These are phyloP conservation scores for Wickerhamomyces sp. DNA, from an alignment of 1,139 yeast genomes.

Conservation along the genomic window DNA sequence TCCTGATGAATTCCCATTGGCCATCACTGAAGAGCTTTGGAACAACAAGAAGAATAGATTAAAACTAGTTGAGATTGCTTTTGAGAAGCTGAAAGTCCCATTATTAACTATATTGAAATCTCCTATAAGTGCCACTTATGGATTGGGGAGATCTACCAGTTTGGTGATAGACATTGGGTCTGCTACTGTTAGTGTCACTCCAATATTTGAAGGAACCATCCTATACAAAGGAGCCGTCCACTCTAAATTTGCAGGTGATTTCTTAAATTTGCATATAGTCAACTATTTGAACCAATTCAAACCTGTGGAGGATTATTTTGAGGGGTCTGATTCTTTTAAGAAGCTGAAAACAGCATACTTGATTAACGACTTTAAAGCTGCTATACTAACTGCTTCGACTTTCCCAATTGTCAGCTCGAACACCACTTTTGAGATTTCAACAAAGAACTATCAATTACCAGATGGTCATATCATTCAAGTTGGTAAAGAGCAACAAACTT, in stretches of 20 bases:
- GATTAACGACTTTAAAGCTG: constrained; percentile 46
- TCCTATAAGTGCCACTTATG: constrained; percentile 66
- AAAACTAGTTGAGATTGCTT: constrained; percentile 56
- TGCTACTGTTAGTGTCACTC: constrained; percentile 58
- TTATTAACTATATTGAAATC: constrained; percentile 63
- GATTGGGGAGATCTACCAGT: constrained; percentile 64
- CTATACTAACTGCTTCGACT: constrained; percentile 35
- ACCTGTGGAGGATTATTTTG: constrained; percentile 14
- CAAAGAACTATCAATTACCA: constrained; percentile 45
- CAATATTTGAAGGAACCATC: constrained; percentile 66
- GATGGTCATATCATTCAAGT: constrained; percentile 35
- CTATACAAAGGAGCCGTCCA: constrained; percentile 55
- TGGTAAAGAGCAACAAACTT: constrained; percentile 38
- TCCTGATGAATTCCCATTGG: constrained; percentile 55
- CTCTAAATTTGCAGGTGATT: constrained; percentile 68
- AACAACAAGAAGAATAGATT: constrained; percentile 48
- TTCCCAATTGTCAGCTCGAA: constrained; percentile 30
- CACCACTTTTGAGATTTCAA: constrained; percentile 20
- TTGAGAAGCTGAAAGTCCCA: constrained; percentile 62
- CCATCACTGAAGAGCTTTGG: constrained; percentile 64
- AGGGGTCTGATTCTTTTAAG: constrained; percentile 42
- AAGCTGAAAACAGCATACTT: constrained; percentile 39
- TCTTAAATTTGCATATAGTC: constrained; percentile 48
- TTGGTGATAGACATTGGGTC: constrained; percentile 69
- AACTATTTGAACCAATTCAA: constrained; percentile 16